Evolutionary conservation across 1,284 basidiomycete species (phyloP), one percentile per base, ranked within the genome.

Genomic region (Cerrena zonata): DNA sequence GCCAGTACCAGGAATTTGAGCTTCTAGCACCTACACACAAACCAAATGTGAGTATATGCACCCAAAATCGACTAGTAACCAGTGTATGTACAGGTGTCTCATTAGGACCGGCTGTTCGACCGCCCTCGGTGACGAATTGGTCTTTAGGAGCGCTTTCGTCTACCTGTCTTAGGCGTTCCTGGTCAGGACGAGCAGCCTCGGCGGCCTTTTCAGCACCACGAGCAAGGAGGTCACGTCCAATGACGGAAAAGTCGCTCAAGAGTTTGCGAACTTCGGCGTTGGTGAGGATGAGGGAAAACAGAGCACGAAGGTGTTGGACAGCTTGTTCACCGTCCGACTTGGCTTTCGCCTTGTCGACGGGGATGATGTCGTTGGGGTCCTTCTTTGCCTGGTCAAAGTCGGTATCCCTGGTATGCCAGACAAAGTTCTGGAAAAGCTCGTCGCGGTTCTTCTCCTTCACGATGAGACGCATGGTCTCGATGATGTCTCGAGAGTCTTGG

Each of bases 191-290:
- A 41, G 91, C 73, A 26, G 68, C 67, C 49, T 83, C 78, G n/a
- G 90, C 89, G 7, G 79, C 86, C 67, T 92, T 89, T 58, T 74
- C 67, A 0, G 89, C 87, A 24, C 81, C 82, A 46, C 81, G 84
- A 18, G 91, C 84, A 55, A 95, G 84, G 51, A 96, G 74, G 69
- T 95, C 91, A 50, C 92, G 87, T 0, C 90, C 91, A 52, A 94
- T 84, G 56, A 91, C 66, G 24, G 83, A 82, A 58, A 91, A 81
- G 69, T 95, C 92, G 30, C 80, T 79, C 49, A 93, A 67, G 47
- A 94, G 84, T 69, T 96, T 96, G 63, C 92, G 87, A 36, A 90
- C 86, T 71, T 96, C 94, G 1, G 85, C 86, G 72, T 95, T 96
- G 65, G 92, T 94, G 57, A 91, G 74, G 61, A 96, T 77, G 58